Percentiles rank a stretch among this genome's conserved stretches.
Conservation (phyloP, 148 eudicot genomes). For the Rhododendron williamsianum region DNA sequence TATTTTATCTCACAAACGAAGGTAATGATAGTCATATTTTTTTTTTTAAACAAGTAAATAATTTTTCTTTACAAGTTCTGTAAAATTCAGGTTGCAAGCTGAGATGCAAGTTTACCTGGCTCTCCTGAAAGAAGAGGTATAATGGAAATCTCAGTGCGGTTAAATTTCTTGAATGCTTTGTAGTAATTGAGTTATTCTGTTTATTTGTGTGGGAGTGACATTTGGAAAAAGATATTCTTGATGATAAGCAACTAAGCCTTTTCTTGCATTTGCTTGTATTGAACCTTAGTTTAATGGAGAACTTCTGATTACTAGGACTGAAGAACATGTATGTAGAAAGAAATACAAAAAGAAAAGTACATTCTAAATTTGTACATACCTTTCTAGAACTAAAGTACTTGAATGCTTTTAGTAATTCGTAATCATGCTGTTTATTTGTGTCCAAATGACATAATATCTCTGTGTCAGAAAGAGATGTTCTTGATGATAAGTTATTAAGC, state of each 20-base stretch:
- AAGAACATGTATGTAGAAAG: background rate
- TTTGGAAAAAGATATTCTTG: background rate
- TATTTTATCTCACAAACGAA: slow-evolving; percentile 65
- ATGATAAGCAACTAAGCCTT: background rate
- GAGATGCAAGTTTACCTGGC: slow-evolving; percentile 65
- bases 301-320: background rate
- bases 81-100: slow-evolving; percentile 60
- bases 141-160: slow-evolving; percentile 1
- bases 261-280: background rate
- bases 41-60: slow-evolving; percentile 2
- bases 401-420: background rate
- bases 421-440: background rate
- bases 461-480: background rate
- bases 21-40: slow-evolving; percentile 39
- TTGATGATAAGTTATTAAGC: background rate
- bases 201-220: background rate
- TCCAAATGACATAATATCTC: background rate
- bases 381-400: background rate
- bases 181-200: background rate
- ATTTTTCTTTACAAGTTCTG: slow-evolving; percentile 10
- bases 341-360: background rate
- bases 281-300: background rate
- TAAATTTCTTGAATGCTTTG: background rate
- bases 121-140: slow-evolving; percentile 53
- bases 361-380: background rate